phyloP scores from a whole-genome alignment of 257 asterid species.

The Solanum tarijense region DNA sequence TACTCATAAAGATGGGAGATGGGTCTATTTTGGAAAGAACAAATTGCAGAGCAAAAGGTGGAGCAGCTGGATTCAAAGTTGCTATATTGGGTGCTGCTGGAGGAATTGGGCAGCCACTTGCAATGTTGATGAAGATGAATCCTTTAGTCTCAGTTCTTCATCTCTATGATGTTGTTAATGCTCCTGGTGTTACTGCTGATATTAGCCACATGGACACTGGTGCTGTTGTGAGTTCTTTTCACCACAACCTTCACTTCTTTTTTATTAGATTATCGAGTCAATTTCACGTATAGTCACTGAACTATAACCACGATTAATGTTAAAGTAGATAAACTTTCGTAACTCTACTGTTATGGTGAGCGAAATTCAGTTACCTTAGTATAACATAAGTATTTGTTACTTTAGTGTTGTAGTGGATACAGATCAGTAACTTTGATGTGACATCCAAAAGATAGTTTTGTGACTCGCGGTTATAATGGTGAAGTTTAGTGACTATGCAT shows the following conservation, averaged over 20 bases:
- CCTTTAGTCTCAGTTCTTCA: slow-evolving; percentile 88
- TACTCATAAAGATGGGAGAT: slow-evolving; percentile 36
- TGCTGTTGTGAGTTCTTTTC: slow-evolving; percentile 53
- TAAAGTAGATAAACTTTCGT: background rate
- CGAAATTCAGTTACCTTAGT: background rate
- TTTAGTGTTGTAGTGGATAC: background rate
- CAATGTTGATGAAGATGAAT: slow-evolving; percentile 90
- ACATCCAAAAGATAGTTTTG: background rate
- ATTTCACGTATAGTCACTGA: background rate
- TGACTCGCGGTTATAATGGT: background rate
- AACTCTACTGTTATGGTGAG: background rate
- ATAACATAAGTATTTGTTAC: background rate
- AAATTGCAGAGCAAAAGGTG: slow-evolving; percentile 92
- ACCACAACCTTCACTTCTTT: background rate
- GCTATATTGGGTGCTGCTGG: slow-evolving; percentile 96
- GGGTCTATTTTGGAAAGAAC: slow-evolving; percentile 33
- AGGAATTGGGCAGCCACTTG: slow-evolving; percentile 89
- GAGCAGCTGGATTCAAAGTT: slow-evolving; percentile 88
- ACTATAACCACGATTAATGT: background rate
- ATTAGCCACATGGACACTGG: slow-evolving; percentile 96
- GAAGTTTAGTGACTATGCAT: background rate
- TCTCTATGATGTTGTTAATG: slow-evolving; percentile 87
- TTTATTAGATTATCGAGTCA: background rate
- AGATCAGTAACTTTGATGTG: background rate
- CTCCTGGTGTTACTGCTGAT: slow-evolving; percentile 97